Conservation (phyloP, 805 yeast genomes). For the Saccharomycopsis sp. region DNA sequence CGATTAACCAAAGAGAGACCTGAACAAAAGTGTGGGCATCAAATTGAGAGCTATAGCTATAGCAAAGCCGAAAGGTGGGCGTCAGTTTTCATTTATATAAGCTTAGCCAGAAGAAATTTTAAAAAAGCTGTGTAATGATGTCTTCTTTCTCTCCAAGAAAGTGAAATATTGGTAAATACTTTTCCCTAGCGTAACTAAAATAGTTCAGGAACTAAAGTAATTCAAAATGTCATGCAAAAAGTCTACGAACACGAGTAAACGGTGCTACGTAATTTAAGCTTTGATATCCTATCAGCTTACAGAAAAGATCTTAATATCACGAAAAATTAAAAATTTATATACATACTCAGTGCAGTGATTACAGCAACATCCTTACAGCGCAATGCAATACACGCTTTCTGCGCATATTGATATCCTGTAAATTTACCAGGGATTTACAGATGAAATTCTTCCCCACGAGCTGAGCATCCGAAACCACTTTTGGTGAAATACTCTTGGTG, state of each 20-base stretch:
- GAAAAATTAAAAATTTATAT: neutral
- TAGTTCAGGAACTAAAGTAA: neutral
- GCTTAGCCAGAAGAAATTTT: neutral
- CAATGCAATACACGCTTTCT: too few species aligned
- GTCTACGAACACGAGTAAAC: neutral
- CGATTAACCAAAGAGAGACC: too few species aligned
- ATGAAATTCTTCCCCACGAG: too few species aligned
- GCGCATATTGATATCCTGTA: too few species aligned
- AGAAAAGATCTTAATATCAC: neutral
- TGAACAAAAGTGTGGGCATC: too few species aligned
- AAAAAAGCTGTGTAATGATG: neutral
- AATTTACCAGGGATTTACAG: neutral
- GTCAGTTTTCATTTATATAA: neutral
- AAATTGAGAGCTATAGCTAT: too few species aligned
- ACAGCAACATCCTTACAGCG: too few species aligned
- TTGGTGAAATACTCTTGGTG: neutral
- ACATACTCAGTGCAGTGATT: neutral
- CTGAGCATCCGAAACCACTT: too few species aligned
- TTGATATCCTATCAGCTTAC: neutral
- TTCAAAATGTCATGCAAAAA: neutral
- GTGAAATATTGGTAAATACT: neutral
- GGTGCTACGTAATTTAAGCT: neutral
- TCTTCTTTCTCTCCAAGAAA: neutral
- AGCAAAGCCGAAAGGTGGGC: neutral
- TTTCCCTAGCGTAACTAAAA: neutral